Conservation (phyloP, 1,284 basidiomycete species). For the Ceratobasidium sp. region DNA sequence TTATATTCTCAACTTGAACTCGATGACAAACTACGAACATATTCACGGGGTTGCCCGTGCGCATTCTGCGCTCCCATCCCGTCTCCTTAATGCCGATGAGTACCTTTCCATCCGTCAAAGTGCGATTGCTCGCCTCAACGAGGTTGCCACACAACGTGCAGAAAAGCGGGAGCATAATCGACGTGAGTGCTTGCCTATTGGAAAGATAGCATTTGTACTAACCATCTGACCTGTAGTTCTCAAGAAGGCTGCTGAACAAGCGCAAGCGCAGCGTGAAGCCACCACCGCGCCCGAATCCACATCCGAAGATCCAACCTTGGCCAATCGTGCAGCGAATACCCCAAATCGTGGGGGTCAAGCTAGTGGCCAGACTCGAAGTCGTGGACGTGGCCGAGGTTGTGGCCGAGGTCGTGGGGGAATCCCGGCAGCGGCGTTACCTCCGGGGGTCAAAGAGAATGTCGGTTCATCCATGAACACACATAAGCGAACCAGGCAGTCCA, state of each 20-base stretch:
- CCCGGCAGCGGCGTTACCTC: not conserved
- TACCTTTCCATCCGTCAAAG: not conserved
- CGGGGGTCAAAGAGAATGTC: not conserved
- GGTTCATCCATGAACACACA: not conserved
- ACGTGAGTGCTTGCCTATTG: not conserved
- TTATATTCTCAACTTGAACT: slow-evolving; percentile 3
- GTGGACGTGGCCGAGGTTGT: not conserved
- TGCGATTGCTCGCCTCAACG: not conserved
- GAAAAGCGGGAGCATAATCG: not conserved
- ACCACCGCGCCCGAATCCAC: too few species aligned
- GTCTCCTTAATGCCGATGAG: not conserved
- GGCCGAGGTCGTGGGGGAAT: not conserved
- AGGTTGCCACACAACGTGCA: not conserved
- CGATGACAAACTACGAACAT: not conserved
- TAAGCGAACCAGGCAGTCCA: not conserved
- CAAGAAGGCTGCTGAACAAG: not conserved
- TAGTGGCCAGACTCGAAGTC: not conserved
- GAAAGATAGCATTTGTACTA: not conserved
- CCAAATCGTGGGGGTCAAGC: too few species aligned
- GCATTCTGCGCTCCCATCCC: not conserved
- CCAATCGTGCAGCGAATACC: too few species aligned
- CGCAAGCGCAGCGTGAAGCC: not conserved
- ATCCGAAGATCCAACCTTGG: too few species aligned
- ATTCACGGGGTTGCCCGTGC: not conserved
- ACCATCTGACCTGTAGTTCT: not conserved